Percentiles rank a stretch among this genome's conserved stretches.
Conservation (phyloP, 306 rosid species). For the Quercus aquifolioides region DNA sequence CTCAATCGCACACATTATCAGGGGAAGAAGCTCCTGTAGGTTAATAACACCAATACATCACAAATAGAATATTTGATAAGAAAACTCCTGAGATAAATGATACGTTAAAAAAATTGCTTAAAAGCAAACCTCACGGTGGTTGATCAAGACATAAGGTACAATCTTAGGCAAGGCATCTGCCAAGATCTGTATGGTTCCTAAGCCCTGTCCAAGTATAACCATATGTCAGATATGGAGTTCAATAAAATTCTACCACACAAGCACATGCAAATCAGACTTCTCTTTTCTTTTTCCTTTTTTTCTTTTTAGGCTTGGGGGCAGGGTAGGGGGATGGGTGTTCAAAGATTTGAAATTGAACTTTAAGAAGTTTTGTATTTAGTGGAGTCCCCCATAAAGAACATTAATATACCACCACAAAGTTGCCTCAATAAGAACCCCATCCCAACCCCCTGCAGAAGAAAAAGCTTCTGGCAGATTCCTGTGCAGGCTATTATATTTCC, state of each 20-base stretch:
- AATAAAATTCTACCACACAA: background rate
- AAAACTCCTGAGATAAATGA: background rate
- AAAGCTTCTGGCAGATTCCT: background rate
- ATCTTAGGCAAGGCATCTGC: conserved; percentile 96
- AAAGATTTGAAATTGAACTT: background rate
- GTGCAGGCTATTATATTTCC: conserved; percentile 2
- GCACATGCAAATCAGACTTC: background rate
- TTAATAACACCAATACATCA: conserved; percentile 20
- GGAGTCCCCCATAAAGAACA: background rate
- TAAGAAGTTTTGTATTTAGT: background rate
- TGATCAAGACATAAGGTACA: conserved; percentile 96
- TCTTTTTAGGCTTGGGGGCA: background rate
- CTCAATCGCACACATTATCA: conserved; percentile 96
- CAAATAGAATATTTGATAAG: conserved; percentile 1
- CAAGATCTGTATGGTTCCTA: conserved; percentile 82
- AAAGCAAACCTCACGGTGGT: conserved; percentile 88
- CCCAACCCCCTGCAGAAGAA: background rate
- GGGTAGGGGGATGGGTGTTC: background rate
- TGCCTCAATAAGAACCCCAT: background rate
- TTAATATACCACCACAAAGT: background rate
- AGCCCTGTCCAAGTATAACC: conserved; percentile 57
- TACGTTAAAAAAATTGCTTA: background rate
- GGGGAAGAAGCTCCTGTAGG: conserved; percentile 92
- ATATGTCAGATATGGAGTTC: conserved; percentile 13
- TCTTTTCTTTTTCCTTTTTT: background rate